Evolutionary conservation across 2,329 filamentous ascomycete species (phyloP).

Genomic region (Akanthomyces uredinophilus): DNA sequence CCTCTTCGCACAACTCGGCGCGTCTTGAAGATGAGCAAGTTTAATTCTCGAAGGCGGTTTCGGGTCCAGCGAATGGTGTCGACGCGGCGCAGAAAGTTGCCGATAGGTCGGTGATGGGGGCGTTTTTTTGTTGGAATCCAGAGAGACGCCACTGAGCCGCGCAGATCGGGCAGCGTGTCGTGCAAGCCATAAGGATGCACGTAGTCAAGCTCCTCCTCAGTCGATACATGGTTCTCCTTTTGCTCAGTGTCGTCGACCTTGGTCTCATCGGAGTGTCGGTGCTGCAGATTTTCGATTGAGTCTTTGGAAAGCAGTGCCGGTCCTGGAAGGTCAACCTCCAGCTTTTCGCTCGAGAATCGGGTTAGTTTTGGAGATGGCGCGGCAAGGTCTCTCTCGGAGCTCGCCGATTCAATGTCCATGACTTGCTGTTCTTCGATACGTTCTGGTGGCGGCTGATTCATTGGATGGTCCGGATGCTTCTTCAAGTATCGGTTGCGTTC

Average conservation of each 20-base stretch:
- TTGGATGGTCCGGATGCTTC: constrained; percentile 7
- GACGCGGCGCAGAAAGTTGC: constrained; percentile 76
- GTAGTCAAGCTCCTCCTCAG: constrained; percentile 28
- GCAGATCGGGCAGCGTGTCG: constrained; percentile 33
- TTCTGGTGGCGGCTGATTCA: neutral
- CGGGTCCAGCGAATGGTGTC: constrained; percentile 93
- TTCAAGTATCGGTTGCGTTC: constrained; percentile 54
- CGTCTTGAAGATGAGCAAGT: constrained; percentile 53
- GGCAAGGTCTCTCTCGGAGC: neutral
- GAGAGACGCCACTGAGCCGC: constrained; percentile 57
- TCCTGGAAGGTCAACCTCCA: constrained; percentile 10
- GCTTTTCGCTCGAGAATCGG: constrained; percentile 1
- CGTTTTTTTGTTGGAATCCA: constrained; percentile 71
- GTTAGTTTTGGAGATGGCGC: neutral
- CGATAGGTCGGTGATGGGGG: constrained; percentile 65
- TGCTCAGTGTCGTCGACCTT: constrained; percentile 18
- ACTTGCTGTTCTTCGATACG: neutral
- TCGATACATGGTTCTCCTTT: constrained; percentile 8
- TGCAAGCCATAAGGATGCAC: constrained; percentile 33
- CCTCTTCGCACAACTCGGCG: constrained; percentile 69
- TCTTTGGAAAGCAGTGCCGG: constrained; percentile 4
- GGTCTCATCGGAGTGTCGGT: constrained; percentile 10
- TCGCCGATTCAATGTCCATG: neutral
- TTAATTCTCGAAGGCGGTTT: constrained; percentile 37
- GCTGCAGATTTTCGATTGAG: constrained; percentile 8